These are phyloP conservation scores for Penicillium daleae DNA, from an alignment of 495 filamentous ascomycete species.

Conservation along the genomic window DNA sequence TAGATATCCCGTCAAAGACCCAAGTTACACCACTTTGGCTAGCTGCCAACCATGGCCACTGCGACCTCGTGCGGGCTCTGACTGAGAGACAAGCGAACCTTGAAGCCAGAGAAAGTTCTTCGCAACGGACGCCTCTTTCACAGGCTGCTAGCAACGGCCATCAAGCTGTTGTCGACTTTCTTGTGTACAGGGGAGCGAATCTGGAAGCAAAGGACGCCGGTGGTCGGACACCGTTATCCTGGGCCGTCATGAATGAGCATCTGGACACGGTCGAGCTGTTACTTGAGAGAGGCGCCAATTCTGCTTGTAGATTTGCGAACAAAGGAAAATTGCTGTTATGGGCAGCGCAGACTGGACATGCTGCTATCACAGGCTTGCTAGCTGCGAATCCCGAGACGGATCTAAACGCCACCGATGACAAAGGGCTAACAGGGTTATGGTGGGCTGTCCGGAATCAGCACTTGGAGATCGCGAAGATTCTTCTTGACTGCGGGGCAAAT, in stretches of 20 bases:
- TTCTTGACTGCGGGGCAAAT: not conserved
- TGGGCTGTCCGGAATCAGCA: not conserved
- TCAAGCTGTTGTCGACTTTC: not conserved
- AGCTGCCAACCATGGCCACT: not conserved
- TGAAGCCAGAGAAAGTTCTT: not conserved
- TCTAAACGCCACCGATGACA: not conserved
- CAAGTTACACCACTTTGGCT: not conserved
- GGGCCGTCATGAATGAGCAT: not conserved
- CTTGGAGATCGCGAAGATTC: not conserved
- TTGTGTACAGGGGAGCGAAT: not conserved
- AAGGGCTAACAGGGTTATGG: not conserved
- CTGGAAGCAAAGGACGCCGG: not conserved
- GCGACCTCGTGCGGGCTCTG: not conserved
- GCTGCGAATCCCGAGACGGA: not conserved
- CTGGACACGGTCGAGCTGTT: slow-evolving; percentile 1
- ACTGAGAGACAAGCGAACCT: not conserved
- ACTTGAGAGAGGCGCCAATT: slow-evolving; percentile 3
- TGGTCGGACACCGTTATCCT: not conserved
- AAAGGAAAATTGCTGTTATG: not conserved
- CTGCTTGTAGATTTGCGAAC: not conserved
- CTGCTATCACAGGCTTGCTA: not conserved
- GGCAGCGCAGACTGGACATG: not conserved
- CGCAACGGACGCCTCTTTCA: not conserved
- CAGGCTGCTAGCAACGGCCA: not conserved
- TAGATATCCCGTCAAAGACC: not conserved